A percentile compares a stretch with the other conserved stretches of the same genome.
phyloP scores from a whole-genome alignment of 257 asterid species.

The Primulina huaijiensis region DNA sequence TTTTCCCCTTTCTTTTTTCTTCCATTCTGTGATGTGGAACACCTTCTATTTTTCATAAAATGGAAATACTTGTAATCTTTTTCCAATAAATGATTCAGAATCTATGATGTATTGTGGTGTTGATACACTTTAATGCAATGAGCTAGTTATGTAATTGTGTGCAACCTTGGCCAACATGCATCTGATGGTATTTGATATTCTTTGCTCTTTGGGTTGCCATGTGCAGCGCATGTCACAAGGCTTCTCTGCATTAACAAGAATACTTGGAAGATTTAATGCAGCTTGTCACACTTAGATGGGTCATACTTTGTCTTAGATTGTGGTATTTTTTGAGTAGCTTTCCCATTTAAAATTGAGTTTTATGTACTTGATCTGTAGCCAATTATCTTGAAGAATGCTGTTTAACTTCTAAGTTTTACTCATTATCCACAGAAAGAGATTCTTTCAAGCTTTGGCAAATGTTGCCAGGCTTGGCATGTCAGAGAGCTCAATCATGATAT shows the following conservation, averaged over 20 bases:
- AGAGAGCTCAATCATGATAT: too few species aligned
- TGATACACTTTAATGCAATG: background rate
- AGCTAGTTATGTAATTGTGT: background rate
- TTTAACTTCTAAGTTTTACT: background rate
- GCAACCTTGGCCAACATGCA: background rate
- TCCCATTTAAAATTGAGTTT: too few species aligned
- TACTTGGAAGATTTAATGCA: too few species aligned
- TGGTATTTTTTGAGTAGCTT: too few species aligned
- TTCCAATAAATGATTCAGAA: background rate
- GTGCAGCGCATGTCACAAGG: too few species aligned
- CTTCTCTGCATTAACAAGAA: too few species aligned
- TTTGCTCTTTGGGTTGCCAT: background rate
- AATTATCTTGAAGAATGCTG: too few species aligned
- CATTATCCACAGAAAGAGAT: background rate
- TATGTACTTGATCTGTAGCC: background rate
- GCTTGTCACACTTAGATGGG: background rate
- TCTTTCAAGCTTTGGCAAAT: background rate
- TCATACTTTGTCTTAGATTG: too few species aligned
- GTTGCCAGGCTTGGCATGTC: too few species aligned
- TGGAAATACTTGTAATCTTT: background rate
- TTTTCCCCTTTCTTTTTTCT: background rate
- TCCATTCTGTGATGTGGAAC: background rate
- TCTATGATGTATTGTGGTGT: slow-evolving; percentile 5
- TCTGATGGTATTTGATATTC: background rate
- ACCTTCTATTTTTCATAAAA: slow-evolving; percentile 13